These are phyloP conservation scores for Nevesoporus exiguus DNA, from an alignment of 768 basidiomycete genomes.

Conservation along the genomic window DNA sequence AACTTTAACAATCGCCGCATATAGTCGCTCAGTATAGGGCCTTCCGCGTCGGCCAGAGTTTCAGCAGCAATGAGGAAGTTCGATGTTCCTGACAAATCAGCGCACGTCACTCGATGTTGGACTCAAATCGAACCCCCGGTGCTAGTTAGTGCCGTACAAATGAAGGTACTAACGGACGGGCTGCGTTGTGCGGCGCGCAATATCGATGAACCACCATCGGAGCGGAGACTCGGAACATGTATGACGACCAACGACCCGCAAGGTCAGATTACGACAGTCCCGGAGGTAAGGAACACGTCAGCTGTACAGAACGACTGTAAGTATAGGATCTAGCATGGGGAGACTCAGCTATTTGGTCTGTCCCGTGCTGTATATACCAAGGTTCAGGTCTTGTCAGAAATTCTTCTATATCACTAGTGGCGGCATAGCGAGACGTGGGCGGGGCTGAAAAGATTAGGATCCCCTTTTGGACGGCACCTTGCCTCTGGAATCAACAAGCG, in stretches of 20 bases:
- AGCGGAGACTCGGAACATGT: neutral
- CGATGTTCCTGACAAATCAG: neutral
- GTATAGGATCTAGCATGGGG: neutral
- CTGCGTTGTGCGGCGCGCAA: neutral
- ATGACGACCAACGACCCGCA: neutral
- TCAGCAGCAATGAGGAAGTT: neutral
- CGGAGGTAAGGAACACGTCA: neutral
- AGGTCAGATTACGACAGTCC: neutral
- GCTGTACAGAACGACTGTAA: neutral
- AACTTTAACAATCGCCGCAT: neutral
- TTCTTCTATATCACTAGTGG: no score
- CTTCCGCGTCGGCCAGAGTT: neutral
- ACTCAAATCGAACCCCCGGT: neutral
- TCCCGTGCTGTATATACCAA: neutral
- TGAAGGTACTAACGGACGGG: neutral
- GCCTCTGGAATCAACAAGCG: neutral
- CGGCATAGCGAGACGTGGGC: no score
- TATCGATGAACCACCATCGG: neutral
- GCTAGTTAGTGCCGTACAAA: neutral
- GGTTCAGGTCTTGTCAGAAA: no score
- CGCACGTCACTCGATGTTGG: neutral
- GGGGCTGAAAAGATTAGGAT: no score
- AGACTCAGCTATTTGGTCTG: neutral
- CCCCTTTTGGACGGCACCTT: neutral
- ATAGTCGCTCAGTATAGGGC: neutral